Percentiles rank a stretch among this genome's conserved stretches.
These are phyloP conservation scores for Mycena alexandri DNA, from an alignment of 768 basidiomycete species.

Conservation along the genomic window DNA sequence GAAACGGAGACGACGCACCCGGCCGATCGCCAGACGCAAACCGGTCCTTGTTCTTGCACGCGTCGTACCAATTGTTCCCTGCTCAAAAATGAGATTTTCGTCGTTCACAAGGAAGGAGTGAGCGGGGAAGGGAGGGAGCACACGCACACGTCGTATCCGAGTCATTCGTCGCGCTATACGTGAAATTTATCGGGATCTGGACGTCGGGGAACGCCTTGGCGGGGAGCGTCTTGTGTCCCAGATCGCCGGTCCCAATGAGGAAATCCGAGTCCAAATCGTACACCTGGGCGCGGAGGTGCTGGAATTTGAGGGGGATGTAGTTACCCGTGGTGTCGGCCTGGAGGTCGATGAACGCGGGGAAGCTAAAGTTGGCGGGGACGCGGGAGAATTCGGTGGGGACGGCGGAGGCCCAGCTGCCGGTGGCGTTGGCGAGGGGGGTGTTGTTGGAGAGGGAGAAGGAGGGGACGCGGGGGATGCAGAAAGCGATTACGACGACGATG, in stretches of 20 bases:
- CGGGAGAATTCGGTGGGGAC: constrained; percentile 78
- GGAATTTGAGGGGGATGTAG: constrained; percentile 83
- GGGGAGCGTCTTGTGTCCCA: constrained; percentile 69
- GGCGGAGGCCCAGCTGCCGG: constrained; percentile 66
- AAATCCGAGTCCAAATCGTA: constrained; percentile 77
- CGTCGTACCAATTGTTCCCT: constrained; percentile 85
- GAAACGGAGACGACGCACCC: constrained; percentile 57
- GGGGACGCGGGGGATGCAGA: constrained; percentile 89
- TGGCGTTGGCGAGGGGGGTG: constrained; percentile 71
- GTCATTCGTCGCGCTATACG: constrained; percentile 82
- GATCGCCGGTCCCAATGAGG: constrained; percentile 76
- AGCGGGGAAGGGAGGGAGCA: too few relatives aligned
- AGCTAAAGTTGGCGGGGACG: constrained; percentile 89
- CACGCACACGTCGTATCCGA: constrained; percentile 85
- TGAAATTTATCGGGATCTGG: constrained; percentile 84
- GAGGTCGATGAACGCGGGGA: constrained; percentile 81
- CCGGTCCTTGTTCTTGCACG: constrained; percentile 72
- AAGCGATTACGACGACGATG: constrained; percentile 76
- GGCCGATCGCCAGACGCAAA: constrained; percentile 66
- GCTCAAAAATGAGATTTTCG: constrained; percentile 18
- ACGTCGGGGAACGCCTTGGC: constrained; percentile 77
- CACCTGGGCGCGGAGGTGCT: constrained; percentile 72
- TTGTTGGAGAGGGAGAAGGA: constrained; percentile 70
- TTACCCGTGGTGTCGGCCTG: constrained; percentile 82
- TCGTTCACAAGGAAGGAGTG: constrained; percentile 2